A percentile compares a stretch with the other conserved stretches of the same genome.
Conservation (phyloP, 352 stramenopile species). For the Aphanomyces astaci region DNA sequence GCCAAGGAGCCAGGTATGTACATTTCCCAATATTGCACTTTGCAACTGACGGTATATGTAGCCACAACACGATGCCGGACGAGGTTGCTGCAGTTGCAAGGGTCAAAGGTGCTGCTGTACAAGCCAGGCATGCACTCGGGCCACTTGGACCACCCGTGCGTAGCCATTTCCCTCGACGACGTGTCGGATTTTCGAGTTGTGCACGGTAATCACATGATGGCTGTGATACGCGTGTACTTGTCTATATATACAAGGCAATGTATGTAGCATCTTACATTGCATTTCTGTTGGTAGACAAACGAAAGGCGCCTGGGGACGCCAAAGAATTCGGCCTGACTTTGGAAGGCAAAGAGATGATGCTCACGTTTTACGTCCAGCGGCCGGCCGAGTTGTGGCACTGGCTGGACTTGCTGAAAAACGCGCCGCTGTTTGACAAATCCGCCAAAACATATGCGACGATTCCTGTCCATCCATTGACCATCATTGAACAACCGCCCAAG, state of each 20-base stretch:
- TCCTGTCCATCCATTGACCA: slow-evolving; percentile 65
- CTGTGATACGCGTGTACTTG: too few relatives aligned
- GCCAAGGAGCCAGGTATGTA: slow-evolving; percentile 71
- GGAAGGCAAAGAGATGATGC: slow-evolving; percentile 70
- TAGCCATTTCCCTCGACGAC: slow-evolving; percentile 73
- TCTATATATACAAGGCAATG: too few relatives aligned
- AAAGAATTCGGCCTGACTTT: slow-evolving; percentile 83
- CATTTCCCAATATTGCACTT: slow-evolving; percentile 20
- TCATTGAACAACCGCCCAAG: slow-evolving; percentile 37
- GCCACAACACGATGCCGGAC: slow-evolving; percentile 43
- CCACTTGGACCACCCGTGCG: slow-evolving; percentile 52
- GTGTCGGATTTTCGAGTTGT: slow-evolving; percentile 77
- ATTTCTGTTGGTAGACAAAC: slow-evolving; percentile 10
- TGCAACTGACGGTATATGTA: background rate
- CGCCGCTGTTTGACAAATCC: slow-evolving; percentile 43
- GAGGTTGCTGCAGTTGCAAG: slow-evolving; percentile 75
- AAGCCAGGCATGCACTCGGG: slow-evolving; percentile 79
- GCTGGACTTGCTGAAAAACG: slow-evolving; percentile 85
- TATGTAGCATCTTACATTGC: too few relatives aligned
- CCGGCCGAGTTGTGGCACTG: slow-evolving; percentile 73
- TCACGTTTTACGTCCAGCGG: slow-evolving; percentile 79
- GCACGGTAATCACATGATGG: slow-evolving; percentile 42
- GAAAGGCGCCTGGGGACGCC: slow-evolving; percentile 50
- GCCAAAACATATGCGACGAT: slow-evolving; percentile 37
- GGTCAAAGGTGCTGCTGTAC: slow-evolving; percentile 70